Evolutionary conservation across 805 yeast species (phyloP).

Genomic region (Saccharomyces kudriavzevii): DNA sequence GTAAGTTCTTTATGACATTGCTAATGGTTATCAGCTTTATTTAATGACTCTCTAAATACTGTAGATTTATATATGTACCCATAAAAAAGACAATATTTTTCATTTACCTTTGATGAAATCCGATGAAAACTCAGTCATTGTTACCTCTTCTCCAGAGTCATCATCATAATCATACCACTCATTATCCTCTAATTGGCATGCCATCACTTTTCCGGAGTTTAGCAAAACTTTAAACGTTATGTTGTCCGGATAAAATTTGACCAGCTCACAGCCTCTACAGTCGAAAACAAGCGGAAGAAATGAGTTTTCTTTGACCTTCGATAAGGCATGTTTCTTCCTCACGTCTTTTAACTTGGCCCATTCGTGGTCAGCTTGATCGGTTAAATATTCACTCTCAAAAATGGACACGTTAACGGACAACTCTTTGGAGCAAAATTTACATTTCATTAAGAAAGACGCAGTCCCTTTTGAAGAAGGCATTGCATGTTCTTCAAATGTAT

Average conservation of each 20-base stretch:
- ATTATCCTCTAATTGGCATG: constrained; percentile 46
- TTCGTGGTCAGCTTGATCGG: constrained; percentile 9
- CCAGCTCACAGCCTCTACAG: constrained; percentile 74
- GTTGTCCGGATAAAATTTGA: constrained; percentile 52
- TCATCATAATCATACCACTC: constrained; percentile 98
- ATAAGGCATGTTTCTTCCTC: constrained; percentile 26
- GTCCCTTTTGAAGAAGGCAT: constrained; percentile 68
- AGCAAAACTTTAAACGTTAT: constrained; percentile 19
- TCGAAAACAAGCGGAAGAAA: constrained; percentile 61
- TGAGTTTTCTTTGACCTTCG: constrained; percentile 9
- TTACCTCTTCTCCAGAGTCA: constrained; percentile 67
- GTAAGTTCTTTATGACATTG: neutral
- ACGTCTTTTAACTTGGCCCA: constrained; percentile 12
- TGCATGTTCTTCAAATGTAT: constrained; percentile 56
- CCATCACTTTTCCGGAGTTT: constrained; percentile 19
- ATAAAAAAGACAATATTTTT: neutral
- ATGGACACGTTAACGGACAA: constrained; percentile 19
- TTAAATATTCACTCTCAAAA: constrained; percentile 21
- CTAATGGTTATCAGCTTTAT: neutral
- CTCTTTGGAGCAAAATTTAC: constrained; percentile 49
- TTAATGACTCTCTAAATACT: neutral
- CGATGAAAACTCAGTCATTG: constrained; percentile 69
- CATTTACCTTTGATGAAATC: constrained; percentile 37
- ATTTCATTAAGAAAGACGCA: constrained; percentile 73
- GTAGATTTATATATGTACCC: neutral